Percentiles rank a stretch among this genome's conserved stretches.
These are phyloP conservation scores for Trichoderma virens DNA, from an alignment of 495 filamentous ascomycete genomes.

Conservation along the genomic window DNA sequence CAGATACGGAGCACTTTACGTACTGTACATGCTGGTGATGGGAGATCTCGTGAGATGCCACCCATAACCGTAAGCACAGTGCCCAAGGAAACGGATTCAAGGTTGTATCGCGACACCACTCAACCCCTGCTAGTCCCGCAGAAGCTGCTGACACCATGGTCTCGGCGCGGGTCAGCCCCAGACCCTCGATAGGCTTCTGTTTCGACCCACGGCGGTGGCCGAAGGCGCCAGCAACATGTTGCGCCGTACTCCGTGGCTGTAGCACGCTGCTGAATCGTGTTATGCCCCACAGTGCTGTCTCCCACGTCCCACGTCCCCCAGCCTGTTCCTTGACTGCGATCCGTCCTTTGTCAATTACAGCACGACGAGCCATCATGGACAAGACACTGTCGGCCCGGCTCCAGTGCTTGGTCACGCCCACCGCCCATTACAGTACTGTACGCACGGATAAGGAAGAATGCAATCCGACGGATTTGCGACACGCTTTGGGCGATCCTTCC, in stretches of 20 bases:
- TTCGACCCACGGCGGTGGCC: slow-evolving; percentile 7
- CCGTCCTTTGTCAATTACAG: not conserved
- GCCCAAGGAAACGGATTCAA: not conserved
- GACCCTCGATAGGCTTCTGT: slow-evolving; percentile 1
- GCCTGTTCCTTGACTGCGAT: slow-evolving; percentile 1
- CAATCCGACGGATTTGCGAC: not conserved
- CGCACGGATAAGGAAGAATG: not conserved
- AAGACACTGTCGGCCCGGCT: slow-evolving; percentile 3
- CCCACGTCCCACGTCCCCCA: not conserved
- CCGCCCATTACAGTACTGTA: not conserved
- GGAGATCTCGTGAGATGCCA: slow-evolving; percentile 6
- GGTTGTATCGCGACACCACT: not conserved
- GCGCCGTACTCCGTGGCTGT: slow-evolving; percentile 2
- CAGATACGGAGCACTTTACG: not conserved
- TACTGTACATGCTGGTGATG: not conserved
- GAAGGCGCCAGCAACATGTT: slow-evolving; percentile 6
- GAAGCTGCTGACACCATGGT: slow-evolving; percentile 5
- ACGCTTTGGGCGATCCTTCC: not conserved
- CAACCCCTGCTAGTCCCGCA: slow-evolving; percentile 5
- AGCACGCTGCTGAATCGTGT: slow-evolving; percentile 3
- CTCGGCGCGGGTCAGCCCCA: slow-evolving; percentile 8
- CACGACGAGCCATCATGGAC: not conserved
- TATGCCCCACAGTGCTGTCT: not conserved
- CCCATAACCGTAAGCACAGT: not conserved
- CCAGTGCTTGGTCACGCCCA: slow-evolving; percentile 1